Conservation (phyloP, 352 stramenopile genomes). For the Phytophthora cactorum region DNA sequence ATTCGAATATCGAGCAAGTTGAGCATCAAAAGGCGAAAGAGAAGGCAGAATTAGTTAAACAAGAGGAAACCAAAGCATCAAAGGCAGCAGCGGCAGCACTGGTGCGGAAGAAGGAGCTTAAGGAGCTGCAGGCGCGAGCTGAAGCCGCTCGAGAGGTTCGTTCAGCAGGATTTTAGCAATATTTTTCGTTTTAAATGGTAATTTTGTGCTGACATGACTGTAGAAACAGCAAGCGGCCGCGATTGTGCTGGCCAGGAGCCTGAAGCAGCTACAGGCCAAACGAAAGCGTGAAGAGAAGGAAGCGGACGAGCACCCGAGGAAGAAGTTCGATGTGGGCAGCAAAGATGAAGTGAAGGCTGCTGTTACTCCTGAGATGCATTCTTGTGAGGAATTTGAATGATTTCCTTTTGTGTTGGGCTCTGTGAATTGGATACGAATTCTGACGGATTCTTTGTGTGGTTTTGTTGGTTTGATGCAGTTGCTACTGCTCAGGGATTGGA, state of each 20-base stretch:
- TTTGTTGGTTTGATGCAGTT: constrained; percentile 31
- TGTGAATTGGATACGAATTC: neutral
- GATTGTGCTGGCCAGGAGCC: constrained; percentile 30
- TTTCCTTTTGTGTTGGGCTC: neutral
- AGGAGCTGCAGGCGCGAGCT: constrained; percentile 39
- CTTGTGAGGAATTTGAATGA: constrained; percentile 27
- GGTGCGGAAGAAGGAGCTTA: constrained; percentile 47
- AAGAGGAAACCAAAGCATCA: neutral
- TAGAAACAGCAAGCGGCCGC: constrained; percentile 41
- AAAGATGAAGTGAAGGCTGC: neutral
- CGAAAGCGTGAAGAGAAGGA: constrained; percentile 32
- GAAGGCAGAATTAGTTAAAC: neutral
- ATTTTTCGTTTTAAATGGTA: neutral
- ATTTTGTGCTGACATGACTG: constrained; percentile 1
- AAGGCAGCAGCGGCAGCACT: neutral
- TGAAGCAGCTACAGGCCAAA: constrained; percentile 39
- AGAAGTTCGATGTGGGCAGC: constrained; percentile 16
- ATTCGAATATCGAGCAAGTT: constrained; percentile 5
- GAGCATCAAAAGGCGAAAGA: constrained; percentile 11
- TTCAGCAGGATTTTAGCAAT: neutral
- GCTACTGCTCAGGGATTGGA: constrained; percentile 21
- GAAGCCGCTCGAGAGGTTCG: constrained; percentile 39
- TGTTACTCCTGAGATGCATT: constrained; percentile 27
- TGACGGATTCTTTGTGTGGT: constrained; percentile 2
- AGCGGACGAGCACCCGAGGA: constrained; percentile 15